These are phyloP conservation scores for Exophiala mesophila DNA, from an alignment of 2,329 filamentous ascomycete species.

Conservation along the genomic window DNA sequence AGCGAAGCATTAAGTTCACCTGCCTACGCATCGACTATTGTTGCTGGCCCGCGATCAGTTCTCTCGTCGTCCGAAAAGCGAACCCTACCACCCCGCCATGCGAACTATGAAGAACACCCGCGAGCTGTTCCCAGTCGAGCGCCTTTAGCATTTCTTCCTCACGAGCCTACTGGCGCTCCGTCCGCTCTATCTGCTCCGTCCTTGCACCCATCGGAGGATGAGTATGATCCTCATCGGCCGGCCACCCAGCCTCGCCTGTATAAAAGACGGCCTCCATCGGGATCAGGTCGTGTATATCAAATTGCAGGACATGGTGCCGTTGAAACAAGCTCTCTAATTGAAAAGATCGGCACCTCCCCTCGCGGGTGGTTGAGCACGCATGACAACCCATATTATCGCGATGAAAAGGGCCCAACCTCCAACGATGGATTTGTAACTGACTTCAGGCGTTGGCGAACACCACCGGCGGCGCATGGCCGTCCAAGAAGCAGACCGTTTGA, in stretches of 20 bases:
- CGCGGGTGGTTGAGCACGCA: not conserved
- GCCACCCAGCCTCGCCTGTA: not conserved
- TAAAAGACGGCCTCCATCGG: not conserved
- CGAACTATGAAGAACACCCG: not conserved
- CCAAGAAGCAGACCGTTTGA: slow-evolving; percentile 12
- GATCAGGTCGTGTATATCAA: too few species aligned
- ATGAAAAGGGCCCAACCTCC: not conserved
- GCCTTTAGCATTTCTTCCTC: not conserved
- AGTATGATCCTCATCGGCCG: slow-evolving; percentile 46
- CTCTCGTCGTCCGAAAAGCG: not conserved
- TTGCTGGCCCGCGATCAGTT: not conserved
- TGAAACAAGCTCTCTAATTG: not conserved
- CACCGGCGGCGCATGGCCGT: slow-evolving; percentile 3
- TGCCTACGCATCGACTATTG: slow-evolving; percentile 22
- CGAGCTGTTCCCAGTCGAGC: not conserved
- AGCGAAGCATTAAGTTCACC: slow-evolving; percentile 45
- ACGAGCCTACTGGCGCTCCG: not conserved
- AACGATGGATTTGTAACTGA: not conserved
- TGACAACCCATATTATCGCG: not conserved
- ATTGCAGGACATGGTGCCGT: not conserved
- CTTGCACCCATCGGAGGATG: slow-evolving; percentile 40
- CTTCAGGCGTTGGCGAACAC: not conserved
- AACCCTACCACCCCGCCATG: not conserved
- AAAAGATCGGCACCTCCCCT: not conserved
- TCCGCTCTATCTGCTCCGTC: slow-evolving; percentile 19